Percentiles rank a stretch among this genome's conserved stretches.
Evolutionary conservation across 2,329 filamentous ascomycete species (phyloP).

Genomic region (Colletotrichum limetticola): DNA sequence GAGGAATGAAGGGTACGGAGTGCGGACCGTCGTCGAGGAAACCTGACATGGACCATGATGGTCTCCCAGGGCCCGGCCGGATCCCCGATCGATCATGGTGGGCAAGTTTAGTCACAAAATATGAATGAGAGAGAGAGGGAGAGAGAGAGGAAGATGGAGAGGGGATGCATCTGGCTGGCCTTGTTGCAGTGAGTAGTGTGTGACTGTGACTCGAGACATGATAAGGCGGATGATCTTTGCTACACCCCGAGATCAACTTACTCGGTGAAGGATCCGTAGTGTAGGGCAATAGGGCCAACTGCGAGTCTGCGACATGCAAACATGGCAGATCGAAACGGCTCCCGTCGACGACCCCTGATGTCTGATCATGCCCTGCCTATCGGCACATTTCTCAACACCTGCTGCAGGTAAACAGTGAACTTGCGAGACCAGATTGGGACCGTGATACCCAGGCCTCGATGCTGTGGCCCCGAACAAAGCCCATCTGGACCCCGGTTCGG

Average conservation of each 20-base stretch:
- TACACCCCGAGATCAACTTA: background rate
- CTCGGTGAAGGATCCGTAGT: background rate
- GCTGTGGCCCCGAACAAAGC: background rate
- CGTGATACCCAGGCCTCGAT: background rate
- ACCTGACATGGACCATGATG: too few species aligned
- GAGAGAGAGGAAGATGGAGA: background rate
- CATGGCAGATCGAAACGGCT: constrained; percentile 2
- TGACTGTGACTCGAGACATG: background rate
- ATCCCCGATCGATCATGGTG: too few species aligned
- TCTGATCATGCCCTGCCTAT: constrained; percentile 12
- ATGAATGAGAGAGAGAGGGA: background rate
- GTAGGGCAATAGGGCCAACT: background rate
- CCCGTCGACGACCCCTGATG: background rate
- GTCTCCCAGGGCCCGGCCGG: too few species aligned
- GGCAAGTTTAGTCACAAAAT: background rate
- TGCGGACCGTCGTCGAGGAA: too few species aligned
- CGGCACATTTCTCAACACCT: background rate
- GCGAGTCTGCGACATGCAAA: background rate
- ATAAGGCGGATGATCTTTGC: background rate
- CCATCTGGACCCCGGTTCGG: background rate
- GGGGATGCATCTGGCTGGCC: background rate
- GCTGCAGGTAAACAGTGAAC: too few species aligned
- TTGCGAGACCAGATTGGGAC: too few species aligned
- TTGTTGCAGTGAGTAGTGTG: background rate
- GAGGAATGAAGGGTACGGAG: too few species aligned